Evolutionary conservation across 2,329 filamentous ascomycete genomes (phyloP).

Genomic region (Apiospora phragmitis): DNA sequence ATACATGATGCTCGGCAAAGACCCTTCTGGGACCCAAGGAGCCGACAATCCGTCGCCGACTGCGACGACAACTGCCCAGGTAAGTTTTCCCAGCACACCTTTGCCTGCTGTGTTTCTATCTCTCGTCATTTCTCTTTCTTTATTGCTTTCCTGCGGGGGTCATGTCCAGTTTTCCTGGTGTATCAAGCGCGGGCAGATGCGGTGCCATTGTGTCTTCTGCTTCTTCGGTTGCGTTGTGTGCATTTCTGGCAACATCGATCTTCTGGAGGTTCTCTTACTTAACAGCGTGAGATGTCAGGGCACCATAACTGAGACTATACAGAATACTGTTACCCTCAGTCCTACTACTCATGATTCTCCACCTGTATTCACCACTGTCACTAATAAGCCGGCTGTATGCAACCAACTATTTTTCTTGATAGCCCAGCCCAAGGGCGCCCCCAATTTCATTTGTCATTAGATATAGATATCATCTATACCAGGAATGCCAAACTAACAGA

Average conservation of each 20-base stretch:
- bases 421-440: neutral
- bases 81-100: constrained; percentile 32
- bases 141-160: constrained; percentile 8
- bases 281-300: constrained; percentile 31
- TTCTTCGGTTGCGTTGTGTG: constrained; percentile 4
- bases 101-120: constrained; percentile 10
- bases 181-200: neutral
- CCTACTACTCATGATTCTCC: constrained; percentile 23
- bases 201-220: constrained; percentile 8
- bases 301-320: constrained; percentile 34
- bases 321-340: constrained; percentile 35
- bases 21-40: constrained; percentile 59
- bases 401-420: neutral
- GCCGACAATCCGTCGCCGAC: constrained; percentile 22
- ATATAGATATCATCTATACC: neutral
- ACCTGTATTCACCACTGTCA: constrained; percentile 13
- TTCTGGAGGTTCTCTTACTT: constrained; percentile 21
- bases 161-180: neutral
- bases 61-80: constrained; percentile 24
- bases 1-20: constrained; percentile 59
- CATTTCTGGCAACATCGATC: constrained; percentile 13
- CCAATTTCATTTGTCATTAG: neutral
- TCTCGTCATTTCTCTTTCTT: constrained; percentile 19
- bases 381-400: constrained; percentile 30
- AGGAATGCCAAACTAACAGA: neutral